Evolutionary conservation across 768 basidiomycete species (phyloP).

Genomic region (Obba rivulosa): DNA sequence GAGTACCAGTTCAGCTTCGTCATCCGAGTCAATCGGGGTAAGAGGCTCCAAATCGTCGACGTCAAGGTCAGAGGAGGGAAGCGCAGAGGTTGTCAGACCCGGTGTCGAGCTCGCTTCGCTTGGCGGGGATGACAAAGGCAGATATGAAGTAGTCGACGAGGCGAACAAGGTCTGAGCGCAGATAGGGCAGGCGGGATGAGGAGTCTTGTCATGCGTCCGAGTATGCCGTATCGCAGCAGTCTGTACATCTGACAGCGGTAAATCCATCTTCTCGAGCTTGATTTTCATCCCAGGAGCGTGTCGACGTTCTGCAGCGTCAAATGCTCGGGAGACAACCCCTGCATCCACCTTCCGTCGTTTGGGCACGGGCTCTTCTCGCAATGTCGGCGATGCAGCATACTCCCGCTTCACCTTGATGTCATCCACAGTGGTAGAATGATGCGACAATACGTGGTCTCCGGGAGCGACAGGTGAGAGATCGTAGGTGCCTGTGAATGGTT

Average conservation of each 20-base stretch:
- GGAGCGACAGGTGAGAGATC: no score
- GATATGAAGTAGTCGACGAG: neutral
- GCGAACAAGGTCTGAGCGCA: conserved; percentile 1
- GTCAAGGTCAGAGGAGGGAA: neutral
- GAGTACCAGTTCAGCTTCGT: neutral
- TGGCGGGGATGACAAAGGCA: neutral
- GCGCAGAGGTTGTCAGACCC: neutral
- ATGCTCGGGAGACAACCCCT: no score
- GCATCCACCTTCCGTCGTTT: neutral
- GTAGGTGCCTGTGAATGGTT: no score
- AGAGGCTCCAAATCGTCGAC: neutral
- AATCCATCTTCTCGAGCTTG: neutral
- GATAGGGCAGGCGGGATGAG: conserved; percentile 3
- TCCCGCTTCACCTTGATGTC: conserved; percentile 12
- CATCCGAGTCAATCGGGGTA: neutral
- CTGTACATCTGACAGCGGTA: neutral
- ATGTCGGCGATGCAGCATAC: conserved; percentile 10
- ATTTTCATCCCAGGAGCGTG: neutral
- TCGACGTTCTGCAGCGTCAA: neutral
- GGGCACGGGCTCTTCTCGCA: neutral
- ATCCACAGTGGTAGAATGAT: neutral
- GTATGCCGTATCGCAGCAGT: conserved; percentile 7
- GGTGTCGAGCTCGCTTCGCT: conserved; percentile 2
- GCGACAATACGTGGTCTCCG: neutral
- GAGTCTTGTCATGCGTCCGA: conserved; percentile 11